Evolutionary conservation across 2,329 filamentous ascomycete species (phyloP), one percentile per base, ranked within the genome.

Genomic region (Ploettnerulaceae sp.): DNA sequence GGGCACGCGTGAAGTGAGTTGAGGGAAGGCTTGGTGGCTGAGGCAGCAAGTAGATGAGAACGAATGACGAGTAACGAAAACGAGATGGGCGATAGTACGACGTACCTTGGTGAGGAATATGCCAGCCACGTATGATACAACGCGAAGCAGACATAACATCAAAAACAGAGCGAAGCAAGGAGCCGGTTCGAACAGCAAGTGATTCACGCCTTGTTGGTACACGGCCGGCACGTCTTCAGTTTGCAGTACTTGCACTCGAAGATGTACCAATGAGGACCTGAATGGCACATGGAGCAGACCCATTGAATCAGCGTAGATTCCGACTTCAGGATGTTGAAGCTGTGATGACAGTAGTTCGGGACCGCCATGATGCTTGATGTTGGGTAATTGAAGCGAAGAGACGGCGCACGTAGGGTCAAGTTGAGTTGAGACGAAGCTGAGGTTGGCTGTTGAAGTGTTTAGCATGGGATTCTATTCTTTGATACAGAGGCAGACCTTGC

Each of bases 161-260:
- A n/a, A n/a, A n/a, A n/a, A n/a, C n/a, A n/a, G n/a, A n/a, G n/a
- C n/a, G n/a, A n/a, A n/a, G n/a, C n/a, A n/a, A n/a, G n/a, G n/a
- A n/a, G n/a, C n/a, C n/a, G n/a, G n/a, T n/a, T n/a, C n/a, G n/a
- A n/a, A n/a, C n/a, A n/a, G n/a, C n/a, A n/a, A n/a, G n/a, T n/a
- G n/a, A n/a, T n/a, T 57, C 52, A 63, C 34, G 50, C 58, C 39
- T 64, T 64, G 52, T 55, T 58, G 25, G 59, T 56, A 38, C 81
- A 84, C 20, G 71, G 66, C 42, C 78, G 71, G 64, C 81, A 85
- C 22, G 76, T 73, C 66, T 84, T 80, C 40, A 82, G 67, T 63
- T 81, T 80, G 74, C 82, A 86, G 63, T 82, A 82, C 51, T 73
- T 71, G 67, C 82, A 86, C 64, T 85, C 79, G 54, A 76, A 84